phyloP scores from a whole-genome alignment of 106 monocot genomes.

The Cymbidium sinense region DNA sequence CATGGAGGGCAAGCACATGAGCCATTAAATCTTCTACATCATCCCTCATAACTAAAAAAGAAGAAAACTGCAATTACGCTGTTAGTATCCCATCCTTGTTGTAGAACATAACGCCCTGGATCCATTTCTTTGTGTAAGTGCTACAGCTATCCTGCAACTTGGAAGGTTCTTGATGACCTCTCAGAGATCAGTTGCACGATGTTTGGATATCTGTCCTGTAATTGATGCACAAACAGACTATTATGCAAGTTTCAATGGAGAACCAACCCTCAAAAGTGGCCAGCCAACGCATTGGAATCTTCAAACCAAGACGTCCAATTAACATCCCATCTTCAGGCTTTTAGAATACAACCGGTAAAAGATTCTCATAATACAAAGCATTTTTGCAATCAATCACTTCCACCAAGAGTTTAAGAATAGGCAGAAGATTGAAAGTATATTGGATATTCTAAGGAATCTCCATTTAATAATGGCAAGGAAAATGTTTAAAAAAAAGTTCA shows the following conservation, averaged over 20 bases:
- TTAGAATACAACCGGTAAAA: constrained; percentile 9
- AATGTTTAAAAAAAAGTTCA: background rate
- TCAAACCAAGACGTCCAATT: constrained; percentile 17
- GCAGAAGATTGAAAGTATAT: background rate
- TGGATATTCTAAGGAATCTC: background rate
- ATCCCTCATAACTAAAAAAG: constrained; percentile 84
- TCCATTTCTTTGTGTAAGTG: constrained; percentile 70
- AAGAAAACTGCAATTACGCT: constrained; percentile 99
- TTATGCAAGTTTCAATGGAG: constrained; percentile 30
- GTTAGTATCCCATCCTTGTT: constrained; percentile 99
- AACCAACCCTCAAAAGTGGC: constrained; percentile 23
- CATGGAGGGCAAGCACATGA: constrained; percentile 61
- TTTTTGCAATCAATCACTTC: background rate
- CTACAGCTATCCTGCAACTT: constrained; percentile 25
- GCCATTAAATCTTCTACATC: constrained; percentile 77
- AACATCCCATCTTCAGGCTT: constrained; percentile 24
- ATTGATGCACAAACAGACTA: constrained; percentile 53
- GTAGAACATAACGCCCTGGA: constrained; percentile 87
- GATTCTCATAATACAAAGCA: constrained; percentile 3
- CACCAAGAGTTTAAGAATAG: background rate
- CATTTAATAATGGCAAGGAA: background rate
- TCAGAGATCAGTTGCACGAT: constrained; percentile 33
- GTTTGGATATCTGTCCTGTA: constrained; percentile 72
- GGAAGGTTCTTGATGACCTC: constrained; percentile 38
- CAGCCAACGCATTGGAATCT: constrained; percentile 32